Evolutionary conservation across 768 basidiomycete species (phyloP), one percentile per base, ranked within the genome.

Genomic region (Leccinum disarticulatum): DNA sequence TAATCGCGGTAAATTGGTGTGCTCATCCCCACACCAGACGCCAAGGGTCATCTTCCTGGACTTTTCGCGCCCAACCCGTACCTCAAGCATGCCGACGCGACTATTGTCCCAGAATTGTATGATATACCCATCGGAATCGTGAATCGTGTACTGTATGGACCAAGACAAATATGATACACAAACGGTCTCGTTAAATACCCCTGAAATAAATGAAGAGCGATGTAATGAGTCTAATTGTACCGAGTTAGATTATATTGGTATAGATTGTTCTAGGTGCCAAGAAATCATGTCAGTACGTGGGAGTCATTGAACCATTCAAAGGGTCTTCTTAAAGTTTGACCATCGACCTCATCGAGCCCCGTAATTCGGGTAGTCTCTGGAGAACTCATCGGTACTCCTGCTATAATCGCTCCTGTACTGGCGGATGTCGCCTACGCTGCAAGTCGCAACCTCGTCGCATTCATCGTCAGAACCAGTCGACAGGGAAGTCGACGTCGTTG

Each of bases 101-200:
- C 77, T 60, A 76, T 81, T 28, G 77, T 83, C 15, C 87, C 89
- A 4, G 86, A 87, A 59, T 73, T 90, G 41, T 91, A 91, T 70
- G 93, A 95, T 71, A 83, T 94, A 62, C 93, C 93, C 4, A 85
- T 91, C 54, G 88, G 88, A 13, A 70, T 91, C 48, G 89, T 93
- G 31, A 93, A 93, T 65, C 85, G 87, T 53, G 84, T 90, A 51
- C 66, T 90, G 33, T 92, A 91, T 59, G 67, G 72, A 17, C 72
- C 33, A 62, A 55, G 55, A 54, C 51, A 56, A 63, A 65, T 51
- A 61, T 62, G 50, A 57, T 61, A 64, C 66, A 50, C 35, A 55
- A 54, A 27, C 56, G 22, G 28, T 48, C 52, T 49, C 56, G 11
- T 56, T 69, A 66, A 70, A 64, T 69, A 72, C 14, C 49, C 41